Evolutionary conservation across 2,329 filamentous ascomycete genomes (phyloP).

Genomic region (Fusarium nodosum): DNA sequence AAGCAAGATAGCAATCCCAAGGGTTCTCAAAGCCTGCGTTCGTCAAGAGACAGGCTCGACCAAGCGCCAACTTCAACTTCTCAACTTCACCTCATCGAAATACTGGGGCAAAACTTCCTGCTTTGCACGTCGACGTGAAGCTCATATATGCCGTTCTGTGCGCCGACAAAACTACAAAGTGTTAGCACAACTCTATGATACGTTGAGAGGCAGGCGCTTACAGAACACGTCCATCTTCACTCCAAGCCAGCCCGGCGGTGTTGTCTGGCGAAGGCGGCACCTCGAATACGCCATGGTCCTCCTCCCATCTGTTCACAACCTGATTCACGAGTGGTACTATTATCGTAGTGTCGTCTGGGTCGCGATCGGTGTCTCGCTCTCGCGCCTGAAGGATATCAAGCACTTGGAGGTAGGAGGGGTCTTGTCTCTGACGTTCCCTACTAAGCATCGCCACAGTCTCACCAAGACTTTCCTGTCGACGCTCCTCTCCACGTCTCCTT

Average conservation of each 20-base stretch:
- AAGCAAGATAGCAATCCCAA: slow-evolving; percentile 21
- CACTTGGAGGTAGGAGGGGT: slow-evolving; percentile 55
- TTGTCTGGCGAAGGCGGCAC: slow-evolving; percentile 65
- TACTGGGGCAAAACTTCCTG: slow-evolving; percentile 70
- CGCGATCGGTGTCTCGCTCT: slow-evolving; percentile 52
- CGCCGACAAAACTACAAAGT: slow-evolving; percentile 68
- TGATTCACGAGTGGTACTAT: slow-evolving; percentile 57
- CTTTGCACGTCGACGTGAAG: slow-evolving; percentile 74
- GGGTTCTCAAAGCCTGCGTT: slow-evolving; percentile 24
- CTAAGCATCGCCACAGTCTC: slow-evolving; percentile 56
- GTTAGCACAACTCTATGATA: slow-evolving; percentile 34
- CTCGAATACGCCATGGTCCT: slow-evolving; percentile 60
- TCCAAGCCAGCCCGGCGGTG: slow-evolving; percentile 73
- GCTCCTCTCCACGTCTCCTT: slow-evolving; percentile 42
- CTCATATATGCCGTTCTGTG: slow-evolving; percentile 82
- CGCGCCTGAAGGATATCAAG: slow-evolving; percentile 56
- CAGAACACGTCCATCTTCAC: slow-evolving; percentile 70
- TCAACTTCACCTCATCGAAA: slow-evolving; percentile 64
- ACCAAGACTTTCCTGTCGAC: slow-evolving; percentile 54
- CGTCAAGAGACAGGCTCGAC: slow-evolving; percentile 12
- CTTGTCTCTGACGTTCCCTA: slow-evolving; percentile 55
- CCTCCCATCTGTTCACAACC: slow-evolving; percentile 56
- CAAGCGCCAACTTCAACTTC: background rate
- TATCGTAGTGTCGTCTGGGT: slow-evolving; percentile 56
- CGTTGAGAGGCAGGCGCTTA: slow-evolving; percentile 56